phyloP scores from a whole-genome alignment of 805 yeast species.

The Myxozyma vanderwaltii region DNA sequence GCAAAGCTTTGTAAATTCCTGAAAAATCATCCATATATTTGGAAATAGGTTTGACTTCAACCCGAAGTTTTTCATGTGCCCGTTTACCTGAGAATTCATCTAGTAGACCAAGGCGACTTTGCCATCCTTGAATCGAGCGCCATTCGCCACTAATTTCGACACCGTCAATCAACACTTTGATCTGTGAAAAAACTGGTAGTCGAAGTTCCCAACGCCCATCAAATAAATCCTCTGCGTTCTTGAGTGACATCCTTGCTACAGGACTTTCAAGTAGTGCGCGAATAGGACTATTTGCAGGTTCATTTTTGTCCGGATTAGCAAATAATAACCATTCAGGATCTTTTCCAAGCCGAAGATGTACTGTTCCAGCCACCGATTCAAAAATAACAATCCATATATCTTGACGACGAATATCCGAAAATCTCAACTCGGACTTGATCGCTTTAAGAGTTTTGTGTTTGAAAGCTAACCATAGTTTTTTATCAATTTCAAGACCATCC shows the following conservation, averaged over 20 bases:
- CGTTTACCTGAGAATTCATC: background rate
- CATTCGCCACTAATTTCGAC: background rate
- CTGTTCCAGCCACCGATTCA: background rate
- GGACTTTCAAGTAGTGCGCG: conserved; percentile 12
- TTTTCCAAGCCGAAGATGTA: conserved; percentile 6
- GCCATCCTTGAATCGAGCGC: conserved; percentile 13
- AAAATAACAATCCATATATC: conserved; percentile 19
- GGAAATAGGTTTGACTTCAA: background rate
- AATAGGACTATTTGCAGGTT: conserved; percentile 14
- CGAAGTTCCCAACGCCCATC: conserved; percentile 15
- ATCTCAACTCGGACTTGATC: conserved; percentile 3
- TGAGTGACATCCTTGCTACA: conserved; percentile 13
- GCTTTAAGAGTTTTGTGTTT: background rate
- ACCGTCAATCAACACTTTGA: conserved; percentile 4
- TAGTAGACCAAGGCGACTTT: conserved; percentile 8
- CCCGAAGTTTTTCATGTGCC: background rate
- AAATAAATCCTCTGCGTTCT: background rate
- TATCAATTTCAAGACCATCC: background rate
- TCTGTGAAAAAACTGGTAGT: background rate
- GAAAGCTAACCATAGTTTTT: background rate
- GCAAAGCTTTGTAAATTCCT: conserved; percentile 6
- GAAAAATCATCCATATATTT: conserved; percentile 5
- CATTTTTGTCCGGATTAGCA: conserved; percentile 6
- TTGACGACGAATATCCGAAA: conserved; percentile 11
- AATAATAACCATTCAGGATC: conserved; percentile 11